Percentiles rank a stretch among this genome's conserved stretches.
Conservation (phyloP, 2,329 filamentous ascomycete genomes). For the Dendrostoma leiphaemia region DNA sequence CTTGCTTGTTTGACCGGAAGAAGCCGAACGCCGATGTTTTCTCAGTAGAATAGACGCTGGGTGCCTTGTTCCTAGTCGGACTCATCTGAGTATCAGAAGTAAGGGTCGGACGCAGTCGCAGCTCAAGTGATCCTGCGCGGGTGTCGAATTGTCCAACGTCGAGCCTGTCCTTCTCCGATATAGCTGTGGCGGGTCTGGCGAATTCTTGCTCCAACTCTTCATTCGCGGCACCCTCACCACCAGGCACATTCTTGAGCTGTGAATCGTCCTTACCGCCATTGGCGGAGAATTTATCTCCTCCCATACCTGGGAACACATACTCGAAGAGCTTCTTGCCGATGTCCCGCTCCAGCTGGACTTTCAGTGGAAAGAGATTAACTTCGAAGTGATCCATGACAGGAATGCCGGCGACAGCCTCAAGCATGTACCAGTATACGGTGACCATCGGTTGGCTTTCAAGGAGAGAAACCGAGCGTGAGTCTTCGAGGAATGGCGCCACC, state of each 20-base stretch:
- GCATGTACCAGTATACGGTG: conserved; percentile 94
- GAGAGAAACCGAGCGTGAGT: conserved; percentile 47
- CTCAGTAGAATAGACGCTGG: conserved; percentile 49
- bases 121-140: conserved; percentile 72
- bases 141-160: conserved; percentile 49
- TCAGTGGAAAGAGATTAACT: conserved; percentile 88
- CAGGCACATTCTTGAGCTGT: conserved; percentile 49
- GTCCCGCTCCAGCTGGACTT: conserved; percentile 89
- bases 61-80: conserved; percentile 42
- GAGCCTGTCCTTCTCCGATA: conserved; percentile 42
- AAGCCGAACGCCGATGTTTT: conserved; percentile 48
- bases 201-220: conserved; percentile 32
- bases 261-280: conserved; percentile 55
- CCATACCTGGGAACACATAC: conserved; percentile 91
- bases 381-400: conserved; percentile 97
- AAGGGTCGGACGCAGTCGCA: conserved; percentile 80
- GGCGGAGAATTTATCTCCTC: conserved; percentile 43
- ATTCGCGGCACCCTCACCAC: conserved; percentile 46
- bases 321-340: conserved; percentile 92
- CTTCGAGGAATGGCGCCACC: conserved; percentile 83
- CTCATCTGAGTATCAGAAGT: conserved; percentile 48
- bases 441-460: conserved; percentile 78
- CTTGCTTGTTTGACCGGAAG: conserved; percentile 46
- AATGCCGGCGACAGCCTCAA: conserved; percentile 96
- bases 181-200: conserved; percentile 29